Base-by-base conservation (phyloP, 768 basidiomycete genomes). In the Hemileccinum rubropunctum region DNA sequence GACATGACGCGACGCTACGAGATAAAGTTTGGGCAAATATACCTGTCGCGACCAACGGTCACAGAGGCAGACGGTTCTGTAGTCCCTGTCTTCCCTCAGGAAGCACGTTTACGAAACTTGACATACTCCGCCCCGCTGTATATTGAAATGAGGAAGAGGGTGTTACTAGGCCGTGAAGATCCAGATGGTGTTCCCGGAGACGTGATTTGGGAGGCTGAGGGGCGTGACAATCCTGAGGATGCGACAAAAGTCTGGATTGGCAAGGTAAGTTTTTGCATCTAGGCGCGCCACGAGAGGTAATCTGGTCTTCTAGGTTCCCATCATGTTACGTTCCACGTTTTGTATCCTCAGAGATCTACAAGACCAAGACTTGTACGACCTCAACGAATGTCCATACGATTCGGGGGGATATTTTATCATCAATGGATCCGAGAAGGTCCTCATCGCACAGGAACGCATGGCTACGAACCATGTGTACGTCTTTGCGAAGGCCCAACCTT, bases 401-500 rank as follows among this genome's bases (percentile, higher is more conserved):
- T 93, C 94, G 34, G 97, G 97, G 68, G 97, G 97, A 42, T 99
- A 99, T 68, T 99, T 99, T 69, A 92, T 99, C 65, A 98, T 99
- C 74, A 98, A 98, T 59, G 97, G 97, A 12, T 98, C 97, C 3
- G 97, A 99, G 68, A 99, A 99, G 70, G 97, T 99, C n/a, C 77
- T 99, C 53, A 99, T 99, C 68, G 97, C 97, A 2, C 97, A 99
- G 69, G 97, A 99, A 68, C 85, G 97, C 45, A 98, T 98, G 95
- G 95, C 97, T 10, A 95, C 93, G 20, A 99, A 99, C 73, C 95
- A 97, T 63, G 97, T 99, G 57, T 99, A 98, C 70, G 94, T 98
- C 45, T 99, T 99, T 63, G 93, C 95, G 45, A 99, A 98, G 71
- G 91, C 91, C 0, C 92, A 95, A 58, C 95, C 95, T 4, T 95